Base-by-base conservation (phyloP, 2,329 filamentous ascomycete species). In the Myrmaecium sp. region DNA sequence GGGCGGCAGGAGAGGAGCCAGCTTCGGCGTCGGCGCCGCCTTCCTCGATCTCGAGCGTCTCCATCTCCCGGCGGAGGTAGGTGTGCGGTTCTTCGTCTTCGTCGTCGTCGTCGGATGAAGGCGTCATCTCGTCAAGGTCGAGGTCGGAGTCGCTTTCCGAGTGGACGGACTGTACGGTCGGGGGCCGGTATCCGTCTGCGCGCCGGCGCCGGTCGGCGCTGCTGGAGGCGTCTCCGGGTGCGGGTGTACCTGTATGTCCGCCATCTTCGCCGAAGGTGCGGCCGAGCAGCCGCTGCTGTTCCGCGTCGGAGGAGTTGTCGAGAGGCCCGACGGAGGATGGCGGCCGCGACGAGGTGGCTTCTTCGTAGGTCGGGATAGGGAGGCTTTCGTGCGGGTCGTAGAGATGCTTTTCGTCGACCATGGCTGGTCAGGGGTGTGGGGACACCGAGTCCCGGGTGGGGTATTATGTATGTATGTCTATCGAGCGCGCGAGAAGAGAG, bases 361-460 rank as follows among this genome's bases (percentile, higher is more conserved):
- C 80, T 51, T 86, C 80, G 52, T 89, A 89, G 23, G 73, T 72
- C 16, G 80, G 81, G 46, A 89, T 86, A 17, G 80, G 76, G 23
- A 76, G 61, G 35, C 63, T 55, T 43, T 69, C 64, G 50, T 39
- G 30, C 25, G 40, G 35, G 13, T 51, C 45, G 39, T 54, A 54
- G 23, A 33, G 33, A 35, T 54, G 48, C 30, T 54, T 54, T 39
- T 53, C 50, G 41, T 51, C 47, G 30, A 40, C 33, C 49, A 54
- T 52, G 33, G 39, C 33, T 33, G 34, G 26, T n/a, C n/a, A 23
- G 19, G 32, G 21, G 17, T 26, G 27, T 26, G 29, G 20, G 33
- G 28, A 28, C 23, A 23, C 27, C 30, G 31, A 32, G 38, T 31
- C 29, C 36, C 27, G 25, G 33, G 30, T 29, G 34, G 22, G n/a